Evolutionary conservation across 2,329 filamentous ascomycete species (phyloP), one percentile per base, ranked within the genome.

Genomic region (Mycocentrospora acerina): DNA sequence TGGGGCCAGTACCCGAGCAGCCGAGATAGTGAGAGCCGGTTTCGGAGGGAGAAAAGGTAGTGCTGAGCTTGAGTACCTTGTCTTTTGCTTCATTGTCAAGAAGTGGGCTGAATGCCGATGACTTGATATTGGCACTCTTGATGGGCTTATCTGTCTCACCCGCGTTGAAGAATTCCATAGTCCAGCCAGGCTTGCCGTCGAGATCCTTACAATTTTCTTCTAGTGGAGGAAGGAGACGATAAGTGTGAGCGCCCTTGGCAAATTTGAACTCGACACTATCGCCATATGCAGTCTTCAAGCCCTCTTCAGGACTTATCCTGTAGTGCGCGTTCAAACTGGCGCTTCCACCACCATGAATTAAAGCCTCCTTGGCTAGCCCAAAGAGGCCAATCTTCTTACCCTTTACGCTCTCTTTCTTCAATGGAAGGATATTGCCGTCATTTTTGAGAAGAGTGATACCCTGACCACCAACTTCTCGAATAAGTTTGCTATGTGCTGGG

Each of bases 361-460:
- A 37, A 11, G 60, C 59, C 26, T 67, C 54, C 24, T 85, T 78
- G 2, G 82, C 85, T 6, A 85, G 81, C 0, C 86, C 85, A 52
- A 89, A 85, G 7, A 89, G 79, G 4, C 83, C 84, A 45, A 88
- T 76, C 13, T 76, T 81, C 30, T 81, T 83, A 2, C 59, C 60
- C 31, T 62, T 63, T 12, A 60, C 39, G 13, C 81, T 79, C 3
- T 79, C 74, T 58, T 83, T 86, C 36, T 73, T 75, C 13, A 85
- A 64, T 0, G 86, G 86, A 1, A 90, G 69, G 0, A 85, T 57
- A 7, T 71, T 70, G 10, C 74, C 74, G 2, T 88, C 77, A 40
- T 90, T 90, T 69, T 88, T 89, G 37, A 90, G 69, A 7, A 90
- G 71, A 1, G 88, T 85, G 7, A 87, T 79, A 8, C 80, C 80